Conservation (phyloP, 129 eudicot species). For the Chrysanthemum seticuspe region DNA sequence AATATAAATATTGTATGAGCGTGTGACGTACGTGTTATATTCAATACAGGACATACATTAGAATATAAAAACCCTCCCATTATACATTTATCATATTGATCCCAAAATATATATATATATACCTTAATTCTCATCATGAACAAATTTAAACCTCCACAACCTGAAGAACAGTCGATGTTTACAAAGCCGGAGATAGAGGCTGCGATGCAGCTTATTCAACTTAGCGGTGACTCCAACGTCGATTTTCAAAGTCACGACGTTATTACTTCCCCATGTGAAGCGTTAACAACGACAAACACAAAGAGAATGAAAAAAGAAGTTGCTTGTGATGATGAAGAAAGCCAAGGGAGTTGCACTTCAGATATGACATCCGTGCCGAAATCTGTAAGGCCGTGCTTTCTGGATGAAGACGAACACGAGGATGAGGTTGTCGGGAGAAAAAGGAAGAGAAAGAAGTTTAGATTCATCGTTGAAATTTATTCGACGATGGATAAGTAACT, state of each 20-base stretch:
- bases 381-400: not conserved
- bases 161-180: constrained; percentile 11
- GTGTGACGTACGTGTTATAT: too few species aligned
- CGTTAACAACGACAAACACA: not conserved
- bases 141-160: too few species aligned
- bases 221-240: not conserved
- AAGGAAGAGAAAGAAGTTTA: constrained; percentile 34
- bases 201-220: constrained; percentile 50
- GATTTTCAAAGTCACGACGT: constrained; percentile 6
- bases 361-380: constrained; percentile 18
- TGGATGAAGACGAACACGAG: not conserved
- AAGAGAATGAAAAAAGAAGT: constrained; percentile 1
- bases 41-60: too few species aligned
- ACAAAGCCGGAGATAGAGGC: constrained; percentile 46
- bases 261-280: not conserved
- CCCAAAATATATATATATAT: too few species aligned
- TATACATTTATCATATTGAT: too few species aligned
- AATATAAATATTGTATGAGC: too few species aligned
- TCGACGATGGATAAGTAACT: constrained; percentile 6
- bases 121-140: too few species aligned
- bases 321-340: constrained; percentile 20
- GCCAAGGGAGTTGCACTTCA: constrained; percentile 35
- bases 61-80: too few species aligned
- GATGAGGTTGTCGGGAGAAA: constrained; percentile 14
- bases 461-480: constrained; percentile 37